Conservation (phyloP, 768 basidiomycete genomes). For the Suillus hirtellus region DNA sequence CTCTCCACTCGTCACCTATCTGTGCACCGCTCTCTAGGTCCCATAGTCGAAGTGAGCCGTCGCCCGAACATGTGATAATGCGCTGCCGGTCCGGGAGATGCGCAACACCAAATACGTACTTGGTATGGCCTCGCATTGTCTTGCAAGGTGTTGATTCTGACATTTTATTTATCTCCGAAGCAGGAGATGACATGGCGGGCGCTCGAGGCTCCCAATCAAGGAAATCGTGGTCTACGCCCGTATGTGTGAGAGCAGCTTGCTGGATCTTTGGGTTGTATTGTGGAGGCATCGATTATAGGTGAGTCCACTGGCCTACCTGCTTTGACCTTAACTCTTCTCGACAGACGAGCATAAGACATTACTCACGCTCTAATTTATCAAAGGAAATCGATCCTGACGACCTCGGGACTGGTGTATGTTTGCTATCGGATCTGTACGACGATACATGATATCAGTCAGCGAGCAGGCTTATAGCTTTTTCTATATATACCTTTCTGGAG, state of each 20-base stretch:
- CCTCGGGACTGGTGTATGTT: neutral
- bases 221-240: neutral
- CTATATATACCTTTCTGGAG: neutral
- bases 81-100: neutral
- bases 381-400: neutral
- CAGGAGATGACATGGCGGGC: neutral
- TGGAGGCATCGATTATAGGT: neutral
- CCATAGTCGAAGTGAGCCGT: constrained; percentile 17
- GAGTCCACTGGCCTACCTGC: neutral
- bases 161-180: neutral
- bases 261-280: neutral
- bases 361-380: too few relatives aligned
- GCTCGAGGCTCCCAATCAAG: neutral
- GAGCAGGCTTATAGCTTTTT: too few relatives aligned
- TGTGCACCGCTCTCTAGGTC: constrained; percentile 28
- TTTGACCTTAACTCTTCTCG: neutral
- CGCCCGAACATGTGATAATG: constrained; percentile 12
- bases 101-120: too few relatives aligned
- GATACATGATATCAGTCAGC: neutral
- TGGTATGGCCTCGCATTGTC: neutral
- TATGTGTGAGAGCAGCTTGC: neutral
- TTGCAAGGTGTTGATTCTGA: neutral
- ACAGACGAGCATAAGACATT: neutral
- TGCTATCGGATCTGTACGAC: neutral
- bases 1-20: constrained; percentile 9